Evolutionary conservation across 176 grass and related monocot species (phyloP).

Genomic region (Sorghum bicolor): Sorghum_bicolor_NCBIv3 NC_012870.2:56402501-56403000

Average conservation of each 20-base stretch:
- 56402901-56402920: neutral
- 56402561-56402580: neutral
- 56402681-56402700: neutral
- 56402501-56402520: neutral
- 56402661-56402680: neutral
- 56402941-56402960: neutral
- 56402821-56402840: neutral
- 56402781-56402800: neutral
- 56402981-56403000: neutral
- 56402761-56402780: neutral
- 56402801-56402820: neutral
- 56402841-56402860: neutral
- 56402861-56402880: neutral
- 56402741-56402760: neutral
- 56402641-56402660: neutral
- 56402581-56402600: neutral
- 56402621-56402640: neutral
- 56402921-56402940: neutral
- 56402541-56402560: neutral
- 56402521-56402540: neutral
- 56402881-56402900: neutral
- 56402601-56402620: neutral
- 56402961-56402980: neutral
- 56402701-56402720: neutral
- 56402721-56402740: neutral